A percentile compares a stretch with the other conserved stretches of the same genome.
phyloP scores from a whole-genome alignment of 2,329 filamentous ascomycete species.

The Fusarium ramigenum region DNA sequence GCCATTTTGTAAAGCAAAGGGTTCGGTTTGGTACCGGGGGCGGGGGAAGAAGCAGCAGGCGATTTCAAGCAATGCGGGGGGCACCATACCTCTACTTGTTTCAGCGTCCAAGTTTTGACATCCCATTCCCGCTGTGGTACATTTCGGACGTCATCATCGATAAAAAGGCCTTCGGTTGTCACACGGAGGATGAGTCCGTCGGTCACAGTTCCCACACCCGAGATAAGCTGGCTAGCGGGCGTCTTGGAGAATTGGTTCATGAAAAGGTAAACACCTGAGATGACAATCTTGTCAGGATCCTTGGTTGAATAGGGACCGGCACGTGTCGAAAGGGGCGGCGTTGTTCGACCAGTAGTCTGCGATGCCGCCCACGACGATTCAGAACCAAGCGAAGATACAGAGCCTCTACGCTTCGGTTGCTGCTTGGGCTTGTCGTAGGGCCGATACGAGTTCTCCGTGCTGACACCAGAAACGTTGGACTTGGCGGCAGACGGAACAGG shows the following conservation, averaged over 20 bases:
- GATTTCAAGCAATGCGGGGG: slow-evolving; percentile 68
- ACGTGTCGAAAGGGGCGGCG: slow-evolving; percentile 80
- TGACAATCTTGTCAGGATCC: slow-evolving; percentile 95
- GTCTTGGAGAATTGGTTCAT: slow-evolving; percentile 88
- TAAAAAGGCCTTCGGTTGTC: slow-evolving; percentile 93
- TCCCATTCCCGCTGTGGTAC: slow-evolving; percentile 99
- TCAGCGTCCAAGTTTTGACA: slow-evolving; percentile 97
- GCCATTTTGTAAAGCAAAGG: slow-evolving; percentile 60
- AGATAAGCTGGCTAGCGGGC: slow-evolving; percentile 90
- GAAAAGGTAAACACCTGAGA: slow-evolving; percentile 92
- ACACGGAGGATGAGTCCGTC: slow-evolving; percentile 93
- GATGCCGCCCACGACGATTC: slow-evolving; percentile 89
- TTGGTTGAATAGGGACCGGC: slow-evolving; percentile 84
- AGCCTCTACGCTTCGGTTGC: slow-evolving; percentile 65
- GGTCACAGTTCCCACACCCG: slow-evolving; percentile 84
- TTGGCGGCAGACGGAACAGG: slow-evolving; percentile 60
- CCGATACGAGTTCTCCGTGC: slow-evolving; percentile 76
- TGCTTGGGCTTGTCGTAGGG: slow-evolving; percentile 77
- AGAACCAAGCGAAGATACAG: slow-evolving; percentile 75
- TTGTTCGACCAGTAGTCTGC: slow-evolving; percentile 83
- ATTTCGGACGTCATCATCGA: slow-evolving; percentile 92
- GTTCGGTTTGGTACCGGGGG: slow-evolving; percentile 50
- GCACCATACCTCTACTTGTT: slow-evolving; percentile 89
- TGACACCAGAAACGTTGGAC: slow-evolving; percentile 67
- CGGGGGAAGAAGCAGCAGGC: slow-evolving; percentile 53